These are phyloP conservation scores for Leccinum boreale DNA, from an alignment of 768 basidiomycete species.

Conservation along the genomic window DNA sequence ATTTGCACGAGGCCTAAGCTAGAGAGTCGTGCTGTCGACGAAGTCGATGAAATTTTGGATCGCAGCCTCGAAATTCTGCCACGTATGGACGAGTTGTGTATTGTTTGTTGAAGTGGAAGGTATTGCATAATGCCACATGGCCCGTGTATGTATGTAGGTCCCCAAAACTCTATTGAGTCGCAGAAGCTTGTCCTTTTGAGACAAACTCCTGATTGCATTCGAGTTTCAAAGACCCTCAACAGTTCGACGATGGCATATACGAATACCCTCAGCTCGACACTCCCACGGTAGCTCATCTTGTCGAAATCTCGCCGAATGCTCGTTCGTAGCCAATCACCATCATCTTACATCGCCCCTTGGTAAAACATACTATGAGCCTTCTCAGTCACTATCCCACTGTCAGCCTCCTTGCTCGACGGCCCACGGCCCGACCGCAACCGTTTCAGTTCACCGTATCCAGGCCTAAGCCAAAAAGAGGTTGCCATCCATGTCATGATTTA, in stretches of 20 bases:
- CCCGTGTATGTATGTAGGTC: no score
- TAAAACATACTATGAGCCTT: no score
- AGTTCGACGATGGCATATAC: not conserved
- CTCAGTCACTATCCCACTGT: not conserved
- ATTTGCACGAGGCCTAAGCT: not conserved
- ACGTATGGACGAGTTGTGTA: conserved; percentile 14
- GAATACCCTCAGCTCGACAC: not conserved
- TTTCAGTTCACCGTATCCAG: not conserved
- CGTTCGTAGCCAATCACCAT: not conserved
- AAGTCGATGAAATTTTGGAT: not conserved
- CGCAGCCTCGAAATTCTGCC: not conserved
- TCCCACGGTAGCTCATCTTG: not conserved
- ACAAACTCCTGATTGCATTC: not conserved
- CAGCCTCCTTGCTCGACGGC: not conserved
- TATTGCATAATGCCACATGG: not conserved
- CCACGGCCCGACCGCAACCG: not conserved
- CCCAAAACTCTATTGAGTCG: not conserved
- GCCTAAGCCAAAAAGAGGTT: not conserved
- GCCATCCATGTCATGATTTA: not conserved
- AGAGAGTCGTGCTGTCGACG: not conserved
- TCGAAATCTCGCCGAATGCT: not conserved
- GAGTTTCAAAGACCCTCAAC: not conserved
- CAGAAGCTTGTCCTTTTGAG: not conserved
- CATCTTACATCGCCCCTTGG: not conserved
- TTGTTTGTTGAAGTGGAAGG: conserved; percentile 12